Evolutionary conservation across 2,329 filamentous ascomycete genomes (phyloP).

Genomic region (Xylaria sp.): DNA sequence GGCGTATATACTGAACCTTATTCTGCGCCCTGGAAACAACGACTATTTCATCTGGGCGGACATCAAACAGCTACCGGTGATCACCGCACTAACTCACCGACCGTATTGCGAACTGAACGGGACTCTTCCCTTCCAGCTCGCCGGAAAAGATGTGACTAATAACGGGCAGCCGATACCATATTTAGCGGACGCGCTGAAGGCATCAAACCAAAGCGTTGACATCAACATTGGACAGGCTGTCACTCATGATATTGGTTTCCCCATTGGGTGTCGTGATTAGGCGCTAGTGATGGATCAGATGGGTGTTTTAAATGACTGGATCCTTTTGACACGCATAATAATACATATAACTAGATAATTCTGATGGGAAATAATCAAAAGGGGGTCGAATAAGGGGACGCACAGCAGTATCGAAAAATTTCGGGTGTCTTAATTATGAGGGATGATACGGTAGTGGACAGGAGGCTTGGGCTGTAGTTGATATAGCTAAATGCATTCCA

Average conservation of each 20-base stretch:
- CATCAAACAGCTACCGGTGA: conserved; percentile 53
- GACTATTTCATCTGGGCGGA: conserved; percentile 55
- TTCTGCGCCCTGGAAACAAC: conserved; percentile 63
- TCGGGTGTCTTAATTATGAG: neutral
- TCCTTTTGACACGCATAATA: no score
- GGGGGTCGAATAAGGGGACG: neutral
- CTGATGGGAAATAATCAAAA: no score
- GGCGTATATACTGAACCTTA: conserved; percentile 59
- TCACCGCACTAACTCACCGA: conserved; percentile 45
- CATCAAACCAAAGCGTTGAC: conserved; percentile 53
- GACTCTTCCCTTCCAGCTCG: conserved; percentile 57
- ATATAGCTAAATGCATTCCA: no score
- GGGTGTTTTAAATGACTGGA: neutral
- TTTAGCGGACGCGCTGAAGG: conserved; percentile 57
- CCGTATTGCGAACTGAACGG: conserved; percentile 56
- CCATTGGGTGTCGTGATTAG: conserved; percentile 7
- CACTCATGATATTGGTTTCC: conserved; percentile 28
- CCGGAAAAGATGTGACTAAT: conserved; percentile 55
- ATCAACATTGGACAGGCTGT: conserved; percentile 55
- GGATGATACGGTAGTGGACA: neutral
- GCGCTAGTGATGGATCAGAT: neutral
- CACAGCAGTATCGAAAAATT: neutral
- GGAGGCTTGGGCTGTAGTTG: no score
- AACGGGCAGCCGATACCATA: conserved; percentile 57
- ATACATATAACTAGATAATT: no score